Evolutionary conservation across 176 grass and related monocot species (phyloP).

Genomic region (Tuctoria greenei): DNA sequence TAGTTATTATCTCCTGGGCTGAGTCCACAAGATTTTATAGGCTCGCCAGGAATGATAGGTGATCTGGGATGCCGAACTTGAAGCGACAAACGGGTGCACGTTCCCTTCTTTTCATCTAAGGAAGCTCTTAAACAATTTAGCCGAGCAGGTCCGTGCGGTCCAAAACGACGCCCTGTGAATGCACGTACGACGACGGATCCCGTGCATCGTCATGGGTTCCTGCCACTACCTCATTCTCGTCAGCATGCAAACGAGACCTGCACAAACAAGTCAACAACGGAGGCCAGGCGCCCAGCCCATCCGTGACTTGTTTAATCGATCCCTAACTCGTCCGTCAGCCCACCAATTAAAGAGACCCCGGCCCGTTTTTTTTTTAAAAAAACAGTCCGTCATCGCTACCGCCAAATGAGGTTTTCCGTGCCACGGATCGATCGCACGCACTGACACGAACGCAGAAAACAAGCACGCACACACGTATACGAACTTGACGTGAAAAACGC

Average conservation of each 20-base stretch:
- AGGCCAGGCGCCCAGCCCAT: too few species aligned
- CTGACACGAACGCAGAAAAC: conserved; percentile 33
- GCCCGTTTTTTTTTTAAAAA: neutral
- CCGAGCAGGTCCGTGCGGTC: neutral
- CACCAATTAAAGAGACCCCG: conserved; percentile 8
- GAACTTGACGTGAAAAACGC: neutral
- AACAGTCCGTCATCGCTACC: neutral
- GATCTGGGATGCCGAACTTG: too few species aligned
- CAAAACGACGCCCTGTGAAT: neutral
- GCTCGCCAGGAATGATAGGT: neutral
- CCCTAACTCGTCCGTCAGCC: conserved; percentile 25
- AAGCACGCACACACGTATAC: neutral
- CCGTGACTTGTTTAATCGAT: conserved; percentile 13
- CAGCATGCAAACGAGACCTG: neutral
- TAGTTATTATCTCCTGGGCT: neutral
- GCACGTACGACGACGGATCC: neutral
- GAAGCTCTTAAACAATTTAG: too few species aligned
- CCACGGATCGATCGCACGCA: conserved; percentile 25
- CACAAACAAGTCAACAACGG: neutral
- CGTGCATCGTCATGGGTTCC: too few species aligned
- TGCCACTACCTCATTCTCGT: neutral
- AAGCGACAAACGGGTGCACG: too few species aligned
- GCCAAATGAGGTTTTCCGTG: conserved; percentile 48
- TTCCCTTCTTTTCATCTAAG: too few species aligned
- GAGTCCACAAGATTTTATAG: neutral